A percentile compares a stretch with the other conserved stretches of the same genome.
These are phyloP conservation scores for Monilinia aucupariae DNA, from an alignment of 2,329 filamentous ascomycete species.

Conservation along the genomic window DNA sequence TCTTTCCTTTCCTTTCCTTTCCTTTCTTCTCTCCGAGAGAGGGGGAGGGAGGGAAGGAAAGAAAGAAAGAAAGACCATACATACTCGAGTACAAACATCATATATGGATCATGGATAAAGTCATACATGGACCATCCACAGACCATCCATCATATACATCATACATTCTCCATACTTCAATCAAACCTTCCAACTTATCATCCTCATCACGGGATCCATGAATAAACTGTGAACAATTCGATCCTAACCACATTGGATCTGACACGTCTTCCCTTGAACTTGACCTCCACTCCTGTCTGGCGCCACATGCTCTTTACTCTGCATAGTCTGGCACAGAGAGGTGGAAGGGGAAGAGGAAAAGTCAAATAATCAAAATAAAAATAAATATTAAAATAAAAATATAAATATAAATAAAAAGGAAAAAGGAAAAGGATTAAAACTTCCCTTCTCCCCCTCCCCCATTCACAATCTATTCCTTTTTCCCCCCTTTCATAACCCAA, in stretches of 20 bases:
- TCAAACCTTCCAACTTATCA: neutral
- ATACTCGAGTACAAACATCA: too few species aligned
- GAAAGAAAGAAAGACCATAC: too few species aligned
- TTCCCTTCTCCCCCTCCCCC: too few species aligned
- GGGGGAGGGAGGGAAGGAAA: too few species aligned
- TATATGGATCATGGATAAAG: too few species aligned
- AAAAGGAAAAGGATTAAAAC: neutral
- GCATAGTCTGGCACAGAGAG: constrained; percentile 9
- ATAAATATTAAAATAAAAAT: too few species aligned
- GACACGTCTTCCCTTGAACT: constrained; percentile 17
- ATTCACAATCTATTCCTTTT: neutral
- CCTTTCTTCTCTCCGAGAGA: too few species aligned
- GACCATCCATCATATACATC: too few species aligned
- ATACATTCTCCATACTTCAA: too few species aligned
- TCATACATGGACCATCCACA: too few species aligned
- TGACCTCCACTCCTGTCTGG: constrained; percentile 13
- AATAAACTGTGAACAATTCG: too few species aligned
- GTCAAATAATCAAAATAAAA: neutral
- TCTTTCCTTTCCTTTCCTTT: too few species aligned
- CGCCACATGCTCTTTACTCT: constrained; percentile 18
- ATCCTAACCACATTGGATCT: constrained; percentile 10
- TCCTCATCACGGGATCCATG: constrained; percentile 6
- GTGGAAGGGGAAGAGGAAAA: neutral
- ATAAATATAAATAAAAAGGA: neutral
- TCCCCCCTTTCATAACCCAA: neutral